Conservation (phyloP, 2,329 filamentous ascomycete genomes). For the Helminthosporium solani region DNA sequence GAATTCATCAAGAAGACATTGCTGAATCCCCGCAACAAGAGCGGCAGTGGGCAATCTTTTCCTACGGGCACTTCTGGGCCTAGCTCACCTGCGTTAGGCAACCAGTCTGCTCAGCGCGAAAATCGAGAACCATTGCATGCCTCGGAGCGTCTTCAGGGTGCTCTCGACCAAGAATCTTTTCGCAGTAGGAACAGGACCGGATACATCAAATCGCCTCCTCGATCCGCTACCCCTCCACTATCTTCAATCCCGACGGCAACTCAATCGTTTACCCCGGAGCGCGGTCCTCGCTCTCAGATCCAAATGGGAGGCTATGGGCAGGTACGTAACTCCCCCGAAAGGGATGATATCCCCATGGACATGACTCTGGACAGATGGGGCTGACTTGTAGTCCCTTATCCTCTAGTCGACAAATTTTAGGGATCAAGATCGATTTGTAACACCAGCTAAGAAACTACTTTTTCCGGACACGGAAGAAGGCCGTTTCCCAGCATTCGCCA, state of each 20-base stretch:
- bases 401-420: conserved; percentile 36
- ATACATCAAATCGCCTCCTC: conserved; percentile 44
- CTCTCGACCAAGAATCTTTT: conserved; percentile 26
- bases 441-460: conserved; percentile 37
- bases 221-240: conserved; percentile 51
- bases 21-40: conserved; percentile 44
- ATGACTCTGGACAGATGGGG: neutral
- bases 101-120: conserved; percentile 16
- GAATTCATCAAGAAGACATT: conserved; percentile 77
- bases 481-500: conserved; percentile 23
- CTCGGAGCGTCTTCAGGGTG: conserved; percentile 49
- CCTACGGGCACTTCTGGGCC: conserved; percentile 64
- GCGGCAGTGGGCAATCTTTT: conserved; percentile 26
- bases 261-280: conserved; percentile 57
- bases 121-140: conserved; percentile 56
- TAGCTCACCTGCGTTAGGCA: conserved; percentile 59
- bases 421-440: conserved; percentile 33
- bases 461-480: conserved; percentile 27
- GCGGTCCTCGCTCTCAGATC: conserved; percentile 46
- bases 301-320: neutral
- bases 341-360: neutral
- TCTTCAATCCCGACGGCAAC: conserved; percentile 50
- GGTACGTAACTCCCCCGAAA: neutral
- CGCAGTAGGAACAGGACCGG: conserved; percentile 20
- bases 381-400: conserved; percentile 28